Base-by-base conservation (phyloP, 1,284 basidiomycete genomes). In the Cutaneotrichosporon daszewskae region DNA sequence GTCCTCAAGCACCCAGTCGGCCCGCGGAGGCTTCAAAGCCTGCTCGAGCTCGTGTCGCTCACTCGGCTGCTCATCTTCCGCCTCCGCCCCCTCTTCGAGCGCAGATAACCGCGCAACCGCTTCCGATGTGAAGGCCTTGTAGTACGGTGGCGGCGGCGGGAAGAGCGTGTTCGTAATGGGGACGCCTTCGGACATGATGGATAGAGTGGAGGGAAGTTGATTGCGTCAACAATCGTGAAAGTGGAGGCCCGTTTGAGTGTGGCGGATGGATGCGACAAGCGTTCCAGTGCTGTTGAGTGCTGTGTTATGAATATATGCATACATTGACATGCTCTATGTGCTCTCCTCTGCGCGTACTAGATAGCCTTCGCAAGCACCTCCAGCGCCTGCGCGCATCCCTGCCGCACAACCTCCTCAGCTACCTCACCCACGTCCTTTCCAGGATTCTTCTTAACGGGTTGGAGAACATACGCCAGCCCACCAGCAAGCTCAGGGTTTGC, bases 331-430 rank as follows among this genome's bases (percentile, higher is more conserved):
- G 12, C 5, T 37, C 18, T 22, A 25, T 26, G 22, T 23, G 22
- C n/a, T n/a, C n/a, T n/a, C n/a, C n/a, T n/a, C n/a, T n/a, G n/a
- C n/a, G n/a, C 14, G 26, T 9, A 27, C 43, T 53, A 56, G 19
- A 63, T 51, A 20, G 58, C 64, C 45, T 54, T 52, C 14, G 53
- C 56, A 40, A 91, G 57, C 3, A 82, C 82, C 39, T 84, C 82
- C 56, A 77, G 77, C 10, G 83, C 84, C 6, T 85, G 67, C 29
- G 74, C 75, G 41, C 75, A 72, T 0, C 80, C 82, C 82, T 83
- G 85, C 47, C 52, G 54, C 25, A 84, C 62, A 20, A 85, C 73
- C 18, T 73, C 75, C 18, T 61, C 68, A 55, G 67, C 66, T 20
- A 73, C 62, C 18, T 75, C 74, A 7, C 74, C 74, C 22, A 66